These are phyloP conservation scores for Rhododendron ovatum DNA, from an alignment of 148 eudicot genomes.

Conservation along the genomic window DNA sequence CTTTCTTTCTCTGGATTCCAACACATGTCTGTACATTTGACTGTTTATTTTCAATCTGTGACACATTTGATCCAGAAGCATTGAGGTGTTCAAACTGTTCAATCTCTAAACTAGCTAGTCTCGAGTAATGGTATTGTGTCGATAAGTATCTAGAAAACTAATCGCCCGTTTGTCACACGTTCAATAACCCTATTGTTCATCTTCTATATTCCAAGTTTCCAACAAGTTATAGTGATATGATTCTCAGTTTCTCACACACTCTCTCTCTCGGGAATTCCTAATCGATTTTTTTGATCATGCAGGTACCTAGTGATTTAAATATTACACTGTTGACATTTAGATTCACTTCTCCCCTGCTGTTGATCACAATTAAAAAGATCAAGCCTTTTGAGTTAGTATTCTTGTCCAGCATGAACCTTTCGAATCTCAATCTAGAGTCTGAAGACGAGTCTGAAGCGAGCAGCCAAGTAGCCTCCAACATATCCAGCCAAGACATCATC, in stretches of 20 bases:
- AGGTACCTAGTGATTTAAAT: neutral
- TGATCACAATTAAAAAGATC: neutral
- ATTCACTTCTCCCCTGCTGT: neutral
- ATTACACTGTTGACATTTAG: neutral
- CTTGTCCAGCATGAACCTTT: slow-evolving; percentile 23
- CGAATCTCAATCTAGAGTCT: slow-evolving; percentile 29
- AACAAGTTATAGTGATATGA: neutral
- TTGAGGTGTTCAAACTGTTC: neutral
- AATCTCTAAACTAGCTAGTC: neutral
- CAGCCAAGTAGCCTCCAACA: slow-evolving; percentile 37
- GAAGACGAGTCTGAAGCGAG: slow-evolving; percentile 40
- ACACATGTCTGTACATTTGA: neutral
- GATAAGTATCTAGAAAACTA: neutral
- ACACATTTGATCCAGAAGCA: neutral
- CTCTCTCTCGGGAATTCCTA: neutral
- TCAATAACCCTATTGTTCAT: neutral
- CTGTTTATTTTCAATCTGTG: neutral
- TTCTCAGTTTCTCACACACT: too few relatives aligned
- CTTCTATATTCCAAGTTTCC: neutral
- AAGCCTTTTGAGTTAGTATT: neutral
- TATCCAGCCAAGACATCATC: slow-evolving; percentile 22
- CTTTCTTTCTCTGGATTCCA: neutral
- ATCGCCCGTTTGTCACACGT: neutral
- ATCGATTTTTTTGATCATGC: slow-evolving; percentile 1
- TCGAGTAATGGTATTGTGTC: neutral